Conservation (phyloP, 306 rosid species). For the Cucurbita argyrosperma region DNA sequence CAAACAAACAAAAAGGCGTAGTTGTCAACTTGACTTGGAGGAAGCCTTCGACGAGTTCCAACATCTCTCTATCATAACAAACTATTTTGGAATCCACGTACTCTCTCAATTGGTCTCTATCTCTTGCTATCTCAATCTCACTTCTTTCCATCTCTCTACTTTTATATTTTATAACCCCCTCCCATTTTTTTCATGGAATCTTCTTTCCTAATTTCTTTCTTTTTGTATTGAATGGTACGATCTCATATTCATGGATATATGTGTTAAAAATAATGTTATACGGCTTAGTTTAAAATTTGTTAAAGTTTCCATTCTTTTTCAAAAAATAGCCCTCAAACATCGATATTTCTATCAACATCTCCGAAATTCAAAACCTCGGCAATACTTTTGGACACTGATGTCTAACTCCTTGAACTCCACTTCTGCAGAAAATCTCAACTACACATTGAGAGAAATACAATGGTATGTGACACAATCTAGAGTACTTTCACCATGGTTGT, state of each 20-base stretch:
- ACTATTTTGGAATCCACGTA: background rate
- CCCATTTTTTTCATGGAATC: background rate
- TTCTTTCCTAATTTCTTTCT: background rate
- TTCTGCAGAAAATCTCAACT: background rate
- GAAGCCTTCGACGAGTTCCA: background rate
- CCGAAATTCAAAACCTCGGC: background rate
- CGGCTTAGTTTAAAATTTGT: background rate
- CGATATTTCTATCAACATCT: background rate
- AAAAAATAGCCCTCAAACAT: background rate
- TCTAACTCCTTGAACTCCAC: background rate
- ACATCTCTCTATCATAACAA: background rate
- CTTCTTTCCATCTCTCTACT: background rate
- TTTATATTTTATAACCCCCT: background rate
- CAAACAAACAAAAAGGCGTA: too few species aligned
- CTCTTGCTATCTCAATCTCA: background rate
- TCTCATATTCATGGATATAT: background rate
- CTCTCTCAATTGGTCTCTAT: background rate
- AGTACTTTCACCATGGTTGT: background rate
- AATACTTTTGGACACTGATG: background rate
- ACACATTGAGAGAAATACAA: background rate
- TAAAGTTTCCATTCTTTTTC: background rate
- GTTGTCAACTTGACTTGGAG: too few species aligned
- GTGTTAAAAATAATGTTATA: background rate
- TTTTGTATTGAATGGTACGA: background rate
- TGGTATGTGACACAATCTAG: background rate